phyloP scores from a whole-genome alignment of 805 yeast species.

The Schizosaccharomyces octosporus region DNA sequence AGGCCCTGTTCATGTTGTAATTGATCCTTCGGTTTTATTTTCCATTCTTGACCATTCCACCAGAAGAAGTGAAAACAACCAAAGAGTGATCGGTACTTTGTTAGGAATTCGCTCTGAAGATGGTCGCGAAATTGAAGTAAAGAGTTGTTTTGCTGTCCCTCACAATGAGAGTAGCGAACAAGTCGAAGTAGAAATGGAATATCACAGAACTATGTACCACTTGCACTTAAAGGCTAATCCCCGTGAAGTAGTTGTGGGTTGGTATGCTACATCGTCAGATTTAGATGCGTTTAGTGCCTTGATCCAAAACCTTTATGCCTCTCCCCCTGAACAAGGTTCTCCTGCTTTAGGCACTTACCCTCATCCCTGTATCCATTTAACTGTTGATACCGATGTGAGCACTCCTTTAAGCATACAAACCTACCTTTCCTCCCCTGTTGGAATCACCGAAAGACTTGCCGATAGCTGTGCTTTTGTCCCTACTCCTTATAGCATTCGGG shows the following conservation, averaged over 20 bases:
- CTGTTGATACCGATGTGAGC: conserved; percentile 34
- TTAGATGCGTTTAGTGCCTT: conserved; percentile 51
- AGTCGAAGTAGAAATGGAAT: conserved; percentile 51
- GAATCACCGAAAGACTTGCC: conserved; percentile 18
- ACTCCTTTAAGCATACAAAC: conserved; percentile 35
- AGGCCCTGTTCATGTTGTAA: conserved; percentile 8
- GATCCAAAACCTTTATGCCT: conserved; percentile 60
- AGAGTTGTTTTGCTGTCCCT: conserved; percentile 61
- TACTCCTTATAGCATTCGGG: conserved; percentile 37
- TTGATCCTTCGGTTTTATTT: conserved; percentile 28
- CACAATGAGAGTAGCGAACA: conserved; percentile 53
- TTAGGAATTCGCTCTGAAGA: conserved; percentile 66
- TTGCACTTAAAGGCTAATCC: conserved; percentile 58
- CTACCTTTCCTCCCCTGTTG: conserved; percentile 57
- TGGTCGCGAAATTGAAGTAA: conserved; percentile 47
- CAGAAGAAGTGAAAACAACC: conserved; percentile 28
- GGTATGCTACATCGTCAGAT: conserved; percentile 35
- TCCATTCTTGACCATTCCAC: conserved; percentile 49
- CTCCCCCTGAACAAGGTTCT: conserved; percentile 10
- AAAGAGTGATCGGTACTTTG: conserved; percentile 56
- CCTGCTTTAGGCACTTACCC: conserved; percentile 42
- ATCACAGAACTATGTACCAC: conserved; percentile 43
- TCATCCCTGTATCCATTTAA: conserved; percentile 54
- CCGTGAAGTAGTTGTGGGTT: conserved; percentile 54
- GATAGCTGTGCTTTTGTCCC: conserved; percentile 47